Evolutionary conservation across 78 protist genomes (phyloP), one percentile per base, ranked within the genome.

Genomic region (Dictyostelium purpureum): DNA sequence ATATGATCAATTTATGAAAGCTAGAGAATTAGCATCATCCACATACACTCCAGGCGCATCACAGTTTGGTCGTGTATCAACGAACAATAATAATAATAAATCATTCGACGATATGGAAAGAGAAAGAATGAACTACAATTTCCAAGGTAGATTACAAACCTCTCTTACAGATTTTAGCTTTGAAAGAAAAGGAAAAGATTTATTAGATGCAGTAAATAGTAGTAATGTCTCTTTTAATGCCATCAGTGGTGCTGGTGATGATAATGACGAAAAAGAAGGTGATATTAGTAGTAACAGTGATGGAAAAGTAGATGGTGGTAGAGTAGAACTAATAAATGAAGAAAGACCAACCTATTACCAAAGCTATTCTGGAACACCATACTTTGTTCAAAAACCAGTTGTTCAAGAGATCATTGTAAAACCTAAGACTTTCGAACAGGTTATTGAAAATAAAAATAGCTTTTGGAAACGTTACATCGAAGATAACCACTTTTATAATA

Each of bases 91-190:
- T 40, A 18, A 37, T 14, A 37, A 52, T 40, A 37, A 52, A 31
- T 51, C 61, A 33, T 47, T 57, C 40, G 85, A 77, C 54, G 85
- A 77, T 6, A 14, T 66, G 2, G 69, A 66, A n/a, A 81, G 76
- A 28, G 82, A 85, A 43, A 74, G 69, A 57, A 35, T 73, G 37
- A 33, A 33, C 6, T 54, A 19, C 16, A 54, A 73, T 35, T 66
- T 85, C 21, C 33, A 85, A 31, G 92, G 82, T 28, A 37, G 92
- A 47, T 47, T 85, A 42, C 66, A 56, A 21, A 26, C 76, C 7
- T 47, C 61, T 26, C 21, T 85, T 2, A 59, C 63, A 42, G 92
- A 85, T 21, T 73, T 85, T 61, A 28, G 42, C 10, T 28, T 26
- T 38, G 77, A 81, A 67, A 12, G 24, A 61, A 7, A 26, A 61